Evolutionary conservation across 352 stramenopile species (phyloP).

Genomic region (Globisporangium camurandrum): DNA sequence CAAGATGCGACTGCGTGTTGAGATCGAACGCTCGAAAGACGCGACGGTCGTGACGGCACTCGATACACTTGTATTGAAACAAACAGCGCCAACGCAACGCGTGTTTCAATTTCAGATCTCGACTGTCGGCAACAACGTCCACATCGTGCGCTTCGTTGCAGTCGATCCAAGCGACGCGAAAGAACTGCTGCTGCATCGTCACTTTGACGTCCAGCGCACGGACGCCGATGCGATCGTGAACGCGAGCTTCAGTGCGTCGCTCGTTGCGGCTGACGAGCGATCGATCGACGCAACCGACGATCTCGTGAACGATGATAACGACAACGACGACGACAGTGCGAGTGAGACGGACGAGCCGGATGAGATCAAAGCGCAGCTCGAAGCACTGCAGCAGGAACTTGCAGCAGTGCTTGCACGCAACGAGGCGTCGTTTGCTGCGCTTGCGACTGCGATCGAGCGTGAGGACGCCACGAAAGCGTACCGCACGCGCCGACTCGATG

Average conservation of each 20-base stretch:
- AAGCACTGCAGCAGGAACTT: conserved; percentile 39
- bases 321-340: conserved; percentile 43
- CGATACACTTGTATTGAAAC: background rate
- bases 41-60: conserved; percentile 11
- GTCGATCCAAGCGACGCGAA: background rate
- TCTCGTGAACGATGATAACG: conserved; percentile 31
- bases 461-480: conserved; percentile 50
- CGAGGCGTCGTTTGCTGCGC: conserved; percentile 23
- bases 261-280: conserved; percentile 34
- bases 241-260: conserved; percentile 24
- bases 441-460: conserved; percentile 28
- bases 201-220: conserved; percentile 44
- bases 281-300: conserved; percentile 31
- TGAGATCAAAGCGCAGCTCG: conserved; percentile 43
- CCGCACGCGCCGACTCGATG: conserved; percentile 30
- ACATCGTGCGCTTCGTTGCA: conserved; percentile 21
- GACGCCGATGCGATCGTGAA: conserved; percentile 28
- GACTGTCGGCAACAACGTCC: conserved; percentile 30
- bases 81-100: conserved; percentile 7
- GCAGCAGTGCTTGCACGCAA: conserved; percentile 31
- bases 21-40: conserved; percentile 15
- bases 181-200: conserved; percentile 43
- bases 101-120: conserved; percentile 40
- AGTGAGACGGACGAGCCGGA: conserved; percentile 34
- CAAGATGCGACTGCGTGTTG: conserved; percentile 21